phyloP scores from a whole-genome alignment of 345 rosid genomes.

The Salix suchowensis region DNA sequence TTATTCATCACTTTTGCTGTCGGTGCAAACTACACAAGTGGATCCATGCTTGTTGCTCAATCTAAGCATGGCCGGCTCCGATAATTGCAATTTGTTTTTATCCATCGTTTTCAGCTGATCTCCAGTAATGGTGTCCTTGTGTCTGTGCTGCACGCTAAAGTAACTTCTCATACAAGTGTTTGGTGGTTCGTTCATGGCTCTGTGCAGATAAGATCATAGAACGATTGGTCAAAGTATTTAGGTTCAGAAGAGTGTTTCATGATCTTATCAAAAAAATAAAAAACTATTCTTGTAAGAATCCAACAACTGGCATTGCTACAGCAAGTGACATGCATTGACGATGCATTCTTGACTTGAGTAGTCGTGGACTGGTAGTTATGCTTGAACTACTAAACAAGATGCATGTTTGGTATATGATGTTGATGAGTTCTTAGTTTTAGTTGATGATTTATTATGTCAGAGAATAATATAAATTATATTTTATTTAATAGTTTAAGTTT shows the following conservation, averaged over 20 bases:
- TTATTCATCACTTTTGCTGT: background rate
- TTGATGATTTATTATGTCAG: background rate
- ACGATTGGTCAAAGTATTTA: background rate
- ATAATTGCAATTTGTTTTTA: background rate
- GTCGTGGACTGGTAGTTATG: slow-evolving; percentile 32
- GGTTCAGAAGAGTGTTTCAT: background rate
- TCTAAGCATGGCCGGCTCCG: background rate
- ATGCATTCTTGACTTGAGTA: background rate
- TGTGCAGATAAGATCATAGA: background rate
- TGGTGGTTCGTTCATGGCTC: background rate
- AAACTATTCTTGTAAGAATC: background rate
- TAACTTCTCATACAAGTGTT: background rate
- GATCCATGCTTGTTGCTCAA: background rate
- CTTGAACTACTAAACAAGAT: background rate
- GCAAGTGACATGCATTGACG: background rate
- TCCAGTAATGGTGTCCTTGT: background rate
- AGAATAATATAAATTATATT: too few relatives aligned
- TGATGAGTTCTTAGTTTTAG: background rate
- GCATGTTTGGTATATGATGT: background rate
- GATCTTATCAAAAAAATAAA: background rate
- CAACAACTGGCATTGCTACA: background rate
- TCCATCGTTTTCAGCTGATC: background rate
- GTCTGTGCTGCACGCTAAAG: background rate
- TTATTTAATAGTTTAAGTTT: too few relatives aligned
- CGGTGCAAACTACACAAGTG: background rate